A percentile compares a stretch with the other conserved stretches of the same genome.
These are phyloP conservation scores for Ogataea trehalophila DNA, from an alignment of 805 yeast species.

Conservation along the genomic window DNA sequence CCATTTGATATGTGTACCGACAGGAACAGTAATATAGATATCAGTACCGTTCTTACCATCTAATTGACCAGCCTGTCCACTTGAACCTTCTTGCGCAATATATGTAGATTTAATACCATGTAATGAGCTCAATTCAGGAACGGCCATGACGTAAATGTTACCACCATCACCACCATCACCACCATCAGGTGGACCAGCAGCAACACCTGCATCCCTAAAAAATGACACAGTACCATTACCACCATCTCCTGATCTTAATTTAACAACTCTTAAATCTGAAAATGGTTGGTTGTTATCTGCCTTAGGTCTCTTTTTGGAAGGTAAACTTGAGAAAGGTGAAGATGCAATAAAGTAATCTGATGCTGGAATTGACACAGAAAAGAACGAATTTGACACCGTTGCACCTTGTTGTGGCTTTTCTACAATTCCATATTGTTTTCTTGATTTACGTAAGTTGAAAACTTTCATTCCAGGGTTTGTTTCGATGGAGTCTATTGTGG, in stretches of 20 bases:
- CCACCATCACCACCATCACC: conserved; percentile 99
- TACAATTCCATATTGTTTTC: conserved; percentile 11
- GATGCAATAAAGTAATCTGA: conserved; percentile 30
- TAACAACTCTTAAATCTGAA: conserved; percentile 64
- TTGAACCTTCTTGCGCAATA: conserved; percentile 64
- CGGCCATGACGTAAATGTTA: conserved; percentile 75
- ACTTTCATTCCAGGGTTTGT: conserved; percentile 10
- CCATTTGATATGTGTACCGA: conserved; percentile 86
- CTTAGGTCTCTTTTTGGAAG: conserved; percentile 37
- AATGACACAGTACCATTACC: conserved; percentile 88
- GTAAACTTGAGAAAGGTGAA: conserved; percentile 35
- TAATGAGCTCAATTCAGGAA: conserved; percentile 63
- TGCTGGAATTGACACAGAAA: conserved; percentile 27
- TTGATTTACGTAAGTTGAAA: conserved; percentile 10
- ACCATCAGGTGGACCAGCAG: conserved; percentile 97
- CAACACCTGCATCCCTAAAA: conserved; percentile 75
- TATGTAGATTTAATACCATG: conserved; percentile 66
- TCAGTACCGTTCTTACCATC: conserved; percentile 87
- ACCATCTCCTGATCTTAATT: conserved; percentile 73
- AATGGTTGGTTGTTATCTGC: conserved; percentile 39
- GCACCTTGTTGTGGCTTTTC: conserved; percentile 6
- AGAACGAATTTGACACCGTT: conserved; percentile 15
- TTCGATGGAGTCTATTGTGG: conserved; percentile 19
- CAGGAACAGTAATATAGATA: conserved; percentile 78
- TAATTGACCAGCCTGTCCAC: conserved; percentile 71